phyloP scores from a whole-genome alignment of 108 stramenopile species.

The Phaeodactylum tricornutum region DNA sequence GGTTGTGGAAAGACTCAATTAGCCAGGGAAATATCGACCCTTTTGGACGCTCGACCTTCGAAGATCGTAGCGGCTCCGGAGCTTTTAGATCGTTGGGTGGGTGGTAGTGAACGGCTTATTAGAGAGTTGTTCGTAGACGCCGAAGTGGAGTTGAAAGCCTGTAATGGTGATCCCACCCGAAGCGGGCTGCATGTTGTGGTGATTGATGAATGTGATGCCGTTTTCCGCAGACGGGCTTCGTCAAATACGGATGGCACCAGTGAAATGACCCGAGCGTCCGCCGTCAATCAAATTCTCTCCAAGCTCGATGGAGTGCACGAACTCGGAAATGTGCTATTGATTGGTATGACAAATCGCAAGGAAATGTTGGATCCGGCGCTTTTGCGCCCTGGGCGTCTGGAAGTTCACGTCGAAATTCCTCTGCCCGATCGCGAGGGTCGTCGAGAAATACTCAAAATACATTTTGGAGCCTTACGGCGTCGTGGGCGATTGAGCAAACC shows the following conservation, averaged over 20 bases:
- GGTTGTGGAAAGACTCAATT: conserved; percentile 89
- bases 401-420: conserved; percentile 81
- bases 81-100: conserved; percentile 95
- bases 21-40: conserved; percentile 85
- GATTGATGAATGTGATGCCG: conserved; percentile 97
- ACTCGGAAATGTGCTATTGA: conserved; percentile 78
- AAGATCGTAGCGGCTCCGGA: conserved; percentile 93
- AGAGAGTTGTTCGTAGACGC: conserved; percentile 94
- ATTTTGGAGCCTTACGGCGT: conserved; percentile 46
- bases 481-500: conserved; percentile 49
- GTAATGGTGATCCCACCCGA: conserved; percentile 58
- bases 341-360: conserved; percentile 93
- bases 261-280: conserved; percentile 69
- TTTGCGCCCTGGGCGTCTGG: conserved; percentile 86
- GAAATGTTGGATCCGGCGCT: conserved; percentile 90
- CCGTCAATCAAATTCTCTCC: conserved; percentile 72
- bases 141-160: conserved; percentile 68
- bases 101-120: conserved; percentile 82
- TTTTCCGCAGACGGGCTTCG: conserved; percentile 67
- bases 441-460: conserved; percentile 64
- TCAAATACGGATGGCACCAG: conserved; percentile 42
- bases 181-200: conserved; percentile 90
- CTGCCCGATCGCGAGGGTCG: conserved; percentile 45
- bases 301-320: conserved; percentile 74
- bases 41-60: conserved; percentile 73